Percentiles rank a stretch among this genome's conserved stretches.
These are phyloP conservation scores for Solanum hybrid DNA, from an alignment of 305 asterid species.

Conservation along the genomic window DNA sequence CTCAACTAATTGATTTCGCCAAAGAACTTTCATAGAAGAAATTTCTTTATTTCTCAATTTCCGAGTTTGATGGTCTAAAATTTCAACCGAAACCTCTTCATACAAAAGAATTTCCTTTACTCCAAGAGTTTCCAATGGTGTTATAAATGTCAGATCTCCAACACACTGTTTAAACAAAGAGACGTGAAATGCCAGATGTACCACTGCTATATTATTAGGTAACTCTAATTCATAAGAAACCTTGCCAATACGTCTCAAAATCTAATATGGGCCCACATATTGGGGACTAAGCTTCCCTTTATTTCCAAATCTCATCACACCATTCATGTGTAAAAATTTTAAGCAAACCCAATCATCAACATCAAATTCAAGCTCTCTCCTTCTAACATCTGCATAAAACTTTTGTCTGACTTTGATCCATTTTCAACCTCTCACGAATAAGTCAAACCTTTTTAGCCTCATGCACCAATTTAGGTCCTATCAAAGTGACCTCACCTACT, in stretches of 20 bases:
- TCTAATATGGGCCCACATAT: not conserved
- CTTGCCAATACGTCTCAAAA: not conserved
- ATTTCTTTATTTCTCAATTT: not conserved
- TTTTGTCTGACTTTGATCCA: not conserved
- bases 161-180: not conserved
- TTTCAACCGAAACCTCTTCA: not conserved
- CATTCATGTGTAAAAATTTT: not conserved
- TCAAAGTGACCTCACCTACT: not conserved
- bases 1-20: not conserved
- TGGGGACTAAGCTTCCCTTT: not conserved
- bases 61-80: not conserved
- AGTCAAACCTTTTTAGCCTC: not conserved
- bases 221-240: not conserved
- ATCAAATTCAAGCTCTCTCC: not conserved
- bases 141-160: not conserved
- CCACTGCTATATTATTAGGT: not conserved
- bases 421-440: not conserved
- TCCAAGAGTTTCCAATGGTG: not conserved
- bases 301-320: not conserved
- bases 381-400: not conserved
- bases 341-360: not conserved
- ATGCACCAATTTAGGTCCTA: not conserved
- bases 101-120: not conserved
- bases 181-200: not conserved
- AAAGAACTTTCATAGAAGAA: not conserved